phyloP scores from a whole-genome alignment of 2,329 filamentous ascomycete species.

The Coniochaeta sp. region DNA sequence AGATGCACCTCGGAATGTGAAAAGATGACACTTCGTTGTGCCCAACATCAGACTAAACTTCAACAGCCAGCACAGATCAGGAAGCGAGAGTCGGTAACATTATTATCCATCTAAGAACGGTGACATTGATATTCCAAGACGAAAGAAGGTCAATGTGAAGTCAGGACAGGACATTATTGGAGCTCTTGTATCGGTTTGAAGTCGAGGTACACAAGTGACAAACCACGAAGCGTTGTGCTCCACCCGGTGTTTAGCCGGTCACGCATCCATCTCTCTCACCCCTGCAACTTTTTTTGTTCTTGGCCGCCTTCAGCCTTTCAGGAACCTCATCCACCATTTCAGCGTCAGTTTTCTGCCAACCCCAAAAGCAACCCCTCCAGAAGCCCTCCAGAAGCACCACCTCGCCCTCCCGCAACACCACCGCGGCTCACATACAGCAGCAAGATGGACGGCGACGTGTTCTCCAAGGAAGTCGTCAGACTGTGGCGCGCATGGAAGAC shows the following conservation, averaged over 20 bases:
- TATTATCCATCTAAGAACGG: too few relatives aligned
- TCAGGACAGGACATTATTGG: too few relatives aligned
- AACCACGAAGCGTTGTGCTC: neutral
- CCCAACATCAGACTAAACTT: too few relatives aligned
- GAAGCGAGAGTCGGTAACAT: too few relatives aligned
- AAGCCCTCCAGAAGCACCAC: neutral
- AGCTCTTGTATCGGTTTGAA: too few relatives aligned
- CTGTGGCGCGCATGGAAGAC: slow-evolving; percentile 95
- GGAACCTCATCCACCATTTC: neutral
- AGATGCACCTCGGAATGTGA: too few relatives aligned
- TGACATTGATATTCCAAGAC: too few relatives aligned
- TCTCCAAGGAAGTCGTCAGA: slow-evolving; percentile 48
- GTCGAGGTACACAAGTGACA: too few relatives aligned
- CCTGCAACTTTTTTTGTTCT: slow-evolving; percentile 3
- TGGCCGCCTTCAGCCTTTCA: slow-evolving; percentile 2
- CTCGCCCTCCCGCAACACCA: neutral
- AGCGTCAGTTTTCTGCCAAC: neutral
- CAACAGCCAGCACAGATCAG: too few relatives aligned
- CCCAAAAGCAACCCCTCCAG: neutral
- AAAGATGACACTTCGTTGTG: too few relatives aligned
- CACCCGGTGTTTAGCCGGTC: neutral
- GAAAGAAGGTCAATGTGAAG: too few relatives aligned
- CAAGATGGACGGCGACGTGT: slow-evolving; percentile 34
- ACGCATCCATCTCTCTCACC: neutral
- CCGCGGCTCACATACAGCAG: neutral